Evolutionary conservation across 2,329 filamentous ascomycete species (phyloP).

Genomic region (Exophiala alcalophila): DNA sequence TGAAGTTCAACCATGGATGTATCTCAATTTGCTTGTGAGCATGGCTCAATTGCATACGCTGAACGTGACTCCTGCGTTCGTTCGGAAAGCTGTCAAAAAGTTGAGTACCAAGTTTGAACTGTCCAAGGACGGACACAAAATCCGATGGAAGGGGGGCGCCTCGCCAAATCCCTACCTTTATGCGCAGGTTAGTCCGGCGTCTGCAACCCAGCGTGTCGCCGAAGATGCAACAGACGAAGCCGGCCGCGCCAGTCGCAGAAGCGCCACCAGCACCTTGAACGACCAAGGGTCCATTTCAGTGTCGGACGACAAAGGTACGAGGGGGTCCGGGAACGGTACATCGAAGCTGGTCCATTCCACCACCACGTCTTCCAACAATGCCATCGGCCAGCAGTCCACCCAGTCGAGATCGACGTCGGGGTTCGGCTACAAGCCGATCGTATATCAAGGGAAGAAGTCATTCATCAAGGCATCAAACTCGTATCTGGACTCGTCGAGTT

Average conservation of each 20-base stretch:
- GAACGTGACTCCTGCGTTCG: constrained; percentile 75
- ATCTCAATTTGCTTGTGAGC: constrained; percentile 64
- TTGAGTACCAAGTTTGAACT: constrained; percentile 74
- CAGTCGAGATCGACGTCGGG: constrained; percentile 17
- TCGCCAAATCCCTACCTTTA: constrained; percentile 65
- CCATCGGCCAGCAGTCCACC: constrained; percentile 13
- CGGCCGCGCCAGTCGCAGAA: constrained; percentile 50
- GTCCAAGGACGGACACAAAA: constrained; percentile 71
- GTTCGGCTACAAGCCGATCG: constrained; percentile 46
- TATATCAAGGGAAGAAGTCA: constrained; percentile 41
- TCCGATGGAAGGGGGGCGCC: constrained; percentile 72
- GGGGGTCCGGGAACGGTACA: constrained; percentile 1
- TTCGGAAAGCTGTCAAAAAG: constrained; percentile 67
- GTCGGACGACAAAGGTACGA: constrained; percentile 17
- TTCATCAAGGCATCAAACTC: constrained; percentile 41
- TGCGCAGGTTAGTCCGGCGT: constrained; percentile 40
- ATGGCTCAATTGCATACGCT: constrained; percentile 82
- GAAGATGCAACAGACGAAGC: constrained; percentile 23
- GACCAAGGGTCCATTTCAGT: constrained; percentile 34
- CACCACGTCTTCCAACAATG: constrained; percentile 11
- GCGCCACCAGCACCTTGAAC: constrained; percentile 43
- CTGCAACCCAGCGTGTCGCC: constrained; percentile 2
- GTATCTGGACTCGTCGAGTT: constrained; percentile 51
- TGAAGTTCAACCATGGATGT: constrained; percentile 28
- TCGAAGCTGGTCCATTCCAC: constrained; percentile 14